Percentiles rank a stretch among this genome's conserved stretches.
phyloP scores from a whole-genome alignment of 208 protist species.

The Jaenimonas drosophilae region DNA sequence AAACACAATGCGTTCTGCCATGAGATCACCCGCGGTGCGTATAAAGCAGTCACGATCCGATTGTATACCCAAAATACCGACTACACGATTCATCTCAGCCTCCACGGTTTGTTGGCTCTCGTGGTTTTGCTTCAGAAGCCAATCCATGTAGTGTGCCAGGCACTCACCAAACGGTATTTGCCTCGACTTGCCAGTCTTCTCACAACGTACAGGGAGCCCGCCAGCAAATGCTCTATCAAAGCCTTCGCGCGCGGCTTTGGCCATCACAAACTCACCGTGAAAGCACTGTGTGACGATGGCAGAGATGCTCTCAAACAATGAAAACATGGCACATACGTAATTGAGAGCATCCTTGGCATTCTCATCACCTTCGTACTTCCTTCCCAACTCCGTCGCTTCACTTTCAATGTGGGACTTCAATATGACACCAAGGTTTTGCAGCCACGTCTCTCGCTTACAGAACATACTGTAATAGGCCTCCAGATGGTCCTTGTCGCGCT shows the following conservation, averaged over 20 bases:
- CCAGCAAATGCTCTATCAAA: conserved; percentile 57
- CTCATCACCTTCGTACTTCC: conserved; percentile 30
- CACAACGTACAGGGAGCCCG: conserved; percentile 38
- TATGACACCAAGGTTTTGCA: conserved; percentile 28
- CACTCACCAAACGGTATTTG: conserved; percentile 59
- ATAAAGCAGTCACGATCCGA: conserved; percentile 73
- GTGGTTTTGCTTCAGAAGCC: conserved; percentile 40
- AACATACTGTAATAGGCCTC: conserved; percentile 55
- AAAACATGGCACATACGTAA: conserved; percentile 65
- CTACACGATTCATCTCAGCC: conserved; percentile 45
- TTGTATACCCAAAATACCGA: conserved; percentile 56
- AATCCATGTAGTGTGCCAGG: conserved; percentile 68
- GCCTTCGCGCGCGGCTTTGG: conserved; percentile 57
- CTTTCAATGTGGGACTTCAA: conserved; percentile 32
- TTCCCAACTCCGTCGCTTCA: conserved; percentile 33
- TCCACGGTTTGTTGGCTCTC: conserved; percentile 11
- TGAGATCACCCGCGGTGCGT: conserved; percentile 51
- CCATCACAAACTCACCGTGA: conserved; percentile 39
- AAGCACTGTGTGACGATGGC: conserved; percentile 49
- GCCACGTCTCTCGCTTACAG: conserved; percentile 25
- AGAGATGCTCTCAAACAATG: conserved; percentile 63
- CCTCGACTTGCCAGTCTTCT: no score
- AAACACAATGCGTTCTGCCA: conserved; percentile 75
- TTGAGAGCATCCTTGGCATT: conserved; percentile 34
- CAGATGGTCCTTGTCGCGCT: conserved; percentile 33